phyloP scores from a whole-genome alignment of 2,329 filamentous ascomycete species.

The Apiospora rasikravindrae region DNA sequence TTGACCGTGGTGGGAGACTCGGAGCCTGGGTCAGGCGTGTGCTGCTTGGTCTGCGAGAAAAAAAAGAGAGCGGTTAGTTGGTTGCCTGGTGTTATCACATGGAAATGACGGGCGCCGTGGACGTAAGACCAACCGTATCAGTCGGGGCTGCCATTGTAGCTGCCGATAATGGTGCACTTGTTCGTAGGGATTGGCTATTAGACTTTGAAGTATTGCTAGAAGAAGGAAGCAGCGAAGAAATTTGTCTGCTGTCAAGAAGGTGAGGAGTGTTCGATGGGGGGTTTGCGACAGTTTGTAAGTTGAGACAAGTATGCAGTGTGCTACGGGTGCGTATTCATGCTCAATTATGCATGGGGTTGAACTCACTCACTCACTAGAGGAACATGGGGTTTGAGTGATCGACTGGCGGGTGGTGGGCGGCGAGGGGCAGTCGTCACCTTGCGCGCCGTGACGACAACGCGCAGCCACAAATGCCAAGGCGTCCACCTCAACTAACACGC shows the following conservation, averaged over 20 bases:
- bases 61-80: not conserved
- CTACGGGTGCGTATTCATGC: constrained; percentile 1
- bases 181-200: not conserved
- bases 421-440: constrained; percentile 10
- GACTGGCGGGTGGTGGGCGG: not conserved
- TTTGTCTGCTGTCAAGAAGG: not conserved
- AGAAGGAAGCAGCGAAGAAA: not conserved
- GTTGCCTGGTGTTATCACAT: not conserved
- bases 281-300: constrained; percentile 12
- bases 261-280: not conserved
- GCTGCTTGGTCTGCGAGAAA: constrained; percentile 48
- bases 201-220: not conserved
- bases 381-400: not conserved
- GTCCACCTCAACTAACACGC: not conserved
- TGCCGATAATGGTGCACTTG: not conserved
- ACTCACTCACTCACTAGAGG: not conserved
- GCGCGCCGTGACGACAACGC: constrained; percentile 12
- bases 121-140: constrained; percentile 16
- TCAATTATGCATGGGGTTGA: constrained; percentile 2
- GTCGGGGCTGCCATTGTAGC: constrained; percentile 11
- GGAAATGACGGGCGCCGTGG: not conserved
- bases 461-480: constrained; percentile 16
- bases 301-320: not conserved
- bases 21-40: constrained; percentile 48
- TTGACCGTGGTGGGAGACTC: constrained; percentile 71